A percentile compares a stretch with the other conserved stretches of the same genome.
These are phyloP conservation scores for Podaxis carcinomalis DNA, from an alignment of 768 basidiomycete genomes.

Conservation along the genomic window DNA sequence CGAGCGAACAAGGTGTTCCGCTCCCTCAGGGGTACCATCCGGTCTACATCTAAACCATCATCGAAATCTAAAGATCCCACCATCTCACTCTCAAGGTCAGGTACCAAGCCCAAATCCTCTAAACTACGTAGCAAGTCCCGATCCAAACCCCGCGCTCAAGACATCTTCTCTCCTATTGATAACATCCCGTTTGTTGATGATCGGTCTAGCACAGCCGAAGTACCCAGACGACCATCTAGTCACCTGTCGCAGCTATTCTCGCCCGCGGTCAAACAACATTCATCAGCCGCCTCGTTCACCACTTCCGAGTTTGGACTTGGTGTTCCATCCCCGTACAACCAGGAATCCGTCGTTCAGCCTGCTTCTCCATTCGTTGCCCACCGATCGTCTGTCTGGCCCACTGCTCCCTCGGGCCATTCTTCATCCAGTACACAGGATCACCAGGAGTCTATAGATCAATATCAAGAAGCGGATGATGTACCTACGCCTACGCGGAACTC, in stretches of 20 bases:
- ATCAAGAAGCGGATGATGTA: neutral
- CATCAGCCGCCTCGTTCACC: constrained; percentile 25
- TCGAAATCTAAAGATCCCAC: neutral
- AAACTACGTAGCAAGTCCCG: constrained; percentile 13
- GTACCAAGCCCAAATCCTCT: constrained; percentile 28
- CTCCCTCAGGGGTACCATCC: constrained; percentile 36
- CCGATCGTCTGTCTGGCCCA: neutral
- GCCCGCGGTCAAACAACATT: constrained; percentile 18
- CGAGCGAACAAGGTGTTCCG: constrained; percentile 41
- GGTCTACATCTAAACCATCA: neutral
- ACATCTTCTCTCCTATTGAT: constrained; percentile 21
- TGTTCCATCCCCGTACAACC: neutral
- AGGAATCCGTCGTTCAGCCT: neutral
- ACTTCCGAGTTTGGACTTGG: neutral
- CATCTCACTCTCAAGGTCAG: constrained; percentile 29
- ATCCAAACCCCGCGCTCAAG: constrained; percentile 34
- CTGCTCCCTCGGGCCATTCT: neutral
- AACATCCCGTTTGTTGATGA: constrained; percentile 12
- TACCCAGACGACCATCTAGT: constrained; percentile 33
- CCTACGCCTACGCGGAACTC: neutral
- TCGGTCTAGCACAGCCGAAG: constrained; percentile 13
- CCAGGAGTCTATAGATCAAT: neutral
- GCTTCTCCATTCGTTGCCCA: neutral
- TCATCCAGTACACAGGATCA: constrained; percentile 1
- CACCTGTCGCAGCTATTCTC: constrained; percentile 35